Conservation (phyloP, 306 rosid genomes). For the Prunus persica region DNA sequence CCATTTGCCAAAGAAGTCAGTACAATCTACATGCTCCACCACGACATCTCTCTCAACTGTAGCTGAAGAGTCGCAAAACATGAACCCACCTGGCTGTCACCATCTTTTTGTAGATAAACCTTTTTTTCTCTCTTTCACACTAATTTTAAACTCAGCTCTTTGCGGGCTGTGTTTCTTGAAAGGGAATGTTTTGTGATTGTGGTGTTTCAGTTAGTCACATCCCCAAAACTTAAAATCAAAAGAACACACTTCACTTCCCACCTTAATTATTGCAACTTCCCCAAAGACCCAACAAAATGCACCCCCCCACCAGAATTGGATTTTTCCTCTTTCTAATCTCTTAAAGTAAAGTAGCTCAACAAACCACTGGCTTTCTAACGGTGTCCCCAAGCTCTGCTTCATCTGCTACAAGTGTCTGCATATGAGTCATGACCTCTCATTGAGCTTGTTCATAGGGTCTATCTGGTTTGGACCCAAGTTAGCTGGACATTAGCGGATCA, state of each 20-base stretch:
- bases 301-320: slow-evolving; percentile 20
- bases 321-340: not conserved
- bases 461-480: slow-evolving; percentile 24
- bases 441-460: slow-evolving; percentile 17
- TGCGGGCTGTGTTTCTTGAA: slow-evolving; percentile 14
- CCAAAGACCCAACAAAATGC: not conserved
- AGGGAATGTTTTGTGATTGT: slow-evolving; percentile 47
- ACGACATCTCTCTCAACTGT: too few species aligned
- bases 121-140: too few species aligned
- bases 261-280: too few species aligned
- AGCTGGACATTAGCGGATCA: slow-evolving; percentile 27
- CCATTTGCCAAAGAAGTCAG: too few species aligned
- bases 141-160: too few species aligned
- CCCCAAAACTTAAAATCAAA: too few species aligned
- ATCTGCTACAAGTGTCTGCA: not conserved
- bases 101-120: not conserved
- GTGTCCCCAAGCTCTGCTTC: not conserved
- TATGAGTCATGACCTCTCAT: not conserved
- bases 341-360: not conserved
- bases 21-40: too few species aligned
- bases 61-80: too few species aligned
- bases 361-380: not conserved
- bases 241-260: slow-evolving; percentile 16
- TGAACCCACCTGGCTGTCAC: too few species aligned
- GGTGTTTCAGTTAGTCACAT: slow-evolving; percentile 52